These are phyloP conservation scores for Cadophora sp. DNA, from an alignment of 2,329 filamentous ascomycete genomes.

Conservation along the genomic window DNA sequence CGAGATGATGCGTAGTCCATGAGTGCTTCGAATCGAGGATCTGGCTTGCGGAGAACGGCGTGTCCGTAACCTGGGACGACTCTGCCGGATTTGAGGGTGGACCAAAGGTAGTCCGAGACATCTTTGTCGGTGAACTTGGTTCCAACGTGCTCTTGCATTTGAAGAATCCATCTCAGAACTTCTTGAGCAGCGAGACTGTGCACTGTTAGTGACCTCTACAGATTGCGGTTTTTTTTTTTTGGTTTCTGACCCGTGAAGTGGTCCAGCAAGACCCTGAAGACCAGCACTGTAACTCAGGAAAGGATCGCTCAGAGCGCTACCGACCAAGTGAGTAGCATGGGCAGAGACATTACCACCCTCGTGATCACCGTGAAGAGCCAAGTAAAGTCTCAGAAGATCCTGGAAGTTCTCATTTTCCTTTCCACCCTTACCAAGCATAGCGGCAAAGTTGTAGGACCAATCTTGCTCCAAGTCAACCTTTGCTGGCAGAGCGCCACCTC, in stretches of 20 bases:
- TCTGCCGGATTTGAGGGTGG: constrained; percentile 88
- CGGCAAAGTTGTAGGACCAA: constrained; percentile 98
- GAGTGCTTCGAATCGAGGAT: constrained; percentile 93
- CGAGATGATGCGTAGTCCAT: constrained; percentile 93
- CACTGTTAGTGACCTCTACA: constrained; percentile 19
- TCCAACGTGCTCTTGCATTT: constrained; percentile 92
- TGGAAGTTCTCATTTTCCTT: constrained; percentile 93
- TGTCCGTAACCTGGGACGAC: constrained; percentile 95
- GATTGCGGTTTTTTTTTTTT: neutral
- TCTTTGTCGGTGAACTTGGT: constrained; percentile 79
- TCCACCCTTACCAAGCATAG: constrained; percentile 90
- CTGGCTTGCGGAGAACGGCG: constrained; percentile 94
- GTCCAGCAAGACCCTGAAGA: constrained; percentile 93
- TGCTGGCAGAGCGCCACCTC: constrained; percentile 78
- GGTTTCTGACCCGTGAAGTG: constrained; percentile 72
- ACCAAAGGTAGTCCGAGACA: constrained; percentile 90
- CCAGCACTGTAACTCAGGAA: constrained; percentile 97
- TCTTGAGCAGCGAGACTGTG: constrained; percentile 88
- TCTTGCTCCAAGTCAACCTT: constrained; percentile 85
- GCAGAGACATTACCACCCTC: constrained; percentile 98
- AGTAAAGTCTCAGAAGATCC: constrained; percentile 90
- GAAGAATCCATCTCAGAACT: constrained; percentile 93
- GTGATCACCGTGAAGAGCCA: constrained; percentile 96
- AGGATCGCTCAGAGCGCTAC: constrained; percentile 90
- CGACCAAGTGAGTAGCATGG: constrained; percentile 93